phyloP scores from a whole-genome alignment of 2,329 filamentous ascomycete genomes.

The Thermochaetoides dissita region DNA sequence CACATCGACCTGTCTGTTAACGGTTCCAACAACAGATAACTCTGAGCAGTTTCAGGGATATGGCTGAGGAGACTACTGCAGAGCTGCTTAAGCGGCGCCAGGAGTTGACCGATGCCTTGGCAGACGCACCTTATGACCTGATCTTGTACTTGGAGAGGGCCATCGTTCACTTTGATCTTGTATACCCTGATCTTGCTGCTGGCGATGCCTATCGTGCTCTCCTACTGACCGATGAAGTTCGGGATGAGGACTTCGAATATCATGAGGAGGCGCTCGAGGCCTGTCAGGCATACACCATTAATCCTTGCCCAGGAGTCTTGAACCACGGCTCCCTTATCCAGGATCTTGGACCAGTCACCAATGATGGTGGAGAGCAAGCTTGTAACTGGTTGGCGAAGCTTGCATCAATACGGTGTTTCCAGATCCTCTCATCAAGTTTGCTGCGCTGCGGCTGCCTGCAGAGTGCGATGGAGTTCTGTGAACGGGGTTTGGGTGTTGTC shows the following conservation, averaged over 20 bases:
- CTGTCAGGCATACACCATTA: constrained; percentile 26
- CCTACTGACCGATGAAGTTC: constrained; percentile 69
- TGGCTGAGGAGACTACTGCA: no score
- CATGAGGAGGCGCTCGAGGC: constrained; percentile 51
- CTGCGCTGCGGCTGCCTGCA: constrained; percentile 54
- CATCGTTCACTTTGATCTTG: constrained; percentile 55
- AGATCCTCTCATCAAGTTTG: constrained; percentile 42
- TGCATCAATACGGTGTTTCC: constrained; percentile 43
- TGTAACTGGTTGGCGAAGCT: constrained; percentile 26
- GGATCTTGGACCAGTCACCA: constrained; percentile 14
- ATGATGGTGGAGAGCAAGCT: no score
- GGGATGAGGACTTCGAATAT: constrained; percentile 70
- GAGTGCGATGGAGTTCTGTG: constrained; percentile 52
- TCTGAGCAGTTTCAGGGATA: no score
- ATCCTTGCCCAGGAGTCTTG: constrained; percentile 31
- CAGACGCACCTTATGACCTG: constrained; percentile 42
- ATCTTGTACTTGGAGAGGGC: constrained; percentile 58
- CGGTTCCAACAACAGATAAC: no score
- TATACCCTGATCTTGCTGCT: constrained; percentile 78
- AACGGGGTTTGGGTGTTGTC: constrained; percentile 42
- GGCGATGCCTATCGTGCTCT: constrained; percentile 84
- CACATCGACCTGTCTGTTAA: no score
- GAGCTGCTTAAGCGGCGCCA: constrained; percentile 39
- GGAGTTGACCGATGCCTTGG: constrained; percentile 41
- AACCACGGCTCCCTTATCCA: constrained; percentile 28